Conservation (phyloP, 2,329 filamentous ascomycete species). For the Xylariaceae sp. region DNA sequence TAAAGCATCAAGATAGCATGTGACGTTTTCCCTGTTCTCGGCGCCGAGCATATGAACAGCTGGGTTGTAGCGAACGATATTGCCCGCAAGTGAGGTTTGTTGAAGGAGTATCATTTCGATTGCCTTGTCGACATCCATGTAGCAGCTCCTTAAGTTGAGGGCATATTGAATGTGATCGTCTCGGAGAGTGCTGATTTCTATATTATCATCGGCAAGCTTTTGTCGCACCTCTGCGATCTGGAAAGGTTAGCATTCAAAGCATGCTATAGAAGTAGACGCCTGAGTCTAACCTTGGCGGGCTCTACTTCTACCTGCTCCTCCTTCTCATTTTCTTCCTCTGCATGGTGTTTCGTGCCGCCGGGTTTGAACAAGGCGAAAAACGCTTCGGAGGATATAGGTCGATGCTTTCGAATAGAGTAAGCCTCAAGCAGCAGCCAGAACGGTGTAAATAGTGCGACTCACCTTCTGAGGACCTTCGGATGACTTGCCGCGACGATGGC, state of each 20-base stretch:
- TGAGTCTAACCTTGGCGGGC: slow-evolving; percentile 34
- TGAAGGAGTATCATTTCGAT: slow-evolving; percentile 74
- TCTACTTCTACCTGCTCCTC: slow-evolving; percentile 39
- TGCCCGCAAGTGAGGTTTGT: slow-evolving; percentile 75
- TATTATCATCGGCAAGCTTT: slow-evolving; percentile 36
- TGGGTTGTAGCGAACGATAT: slow-evolving; percentile 71
- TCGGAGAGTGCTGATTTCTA: slow-evolving; percentile 38
- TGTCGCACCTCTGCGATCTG: slow-evolving; percentile 33
- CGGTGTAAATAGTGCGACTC: slow-evolving; percentile 5
- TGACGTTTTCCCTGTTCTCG: slow-evolving; percentile 79
- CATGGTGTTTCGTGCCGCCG: slow-evolving; percentile 52
- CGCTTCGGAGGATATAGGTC: slow-evolving; percentile 51
- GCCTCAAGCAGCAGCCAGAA: not conserved
- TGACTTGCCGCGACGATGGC: slow-evolving; percentile 53
- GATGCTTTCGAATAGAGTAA: slow-evolving; percentile 35
- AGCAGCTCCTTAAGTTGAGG: slow-evolving; percentile 59
- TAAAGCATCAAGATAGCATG: slow-evolving; percentile 90
- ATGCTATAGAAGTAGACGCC: not conserved
- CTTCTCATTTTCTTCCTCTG: slow-evolving; percentile 44
- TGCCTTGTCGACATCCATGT: slow-evolving; percentile 69
- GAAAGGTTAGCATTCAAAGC: slow-evolving; percentile 11
- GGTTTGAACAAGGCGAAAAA: slow-evolving; percentile 63
- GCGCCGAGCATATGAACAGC: slow-evolving; percentile 73
- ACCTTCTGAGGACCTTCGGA: slow-evolving; percentile 53
- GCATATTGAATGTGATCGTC: slow-evolving; percentile 56